Percentiles rank a stretch among this genome's conserved stretches.
phyloP scores from a whole-genome alignment of 2,329 filamentous ascomycete genomes.

The Trichoderma sp. region DNA sequence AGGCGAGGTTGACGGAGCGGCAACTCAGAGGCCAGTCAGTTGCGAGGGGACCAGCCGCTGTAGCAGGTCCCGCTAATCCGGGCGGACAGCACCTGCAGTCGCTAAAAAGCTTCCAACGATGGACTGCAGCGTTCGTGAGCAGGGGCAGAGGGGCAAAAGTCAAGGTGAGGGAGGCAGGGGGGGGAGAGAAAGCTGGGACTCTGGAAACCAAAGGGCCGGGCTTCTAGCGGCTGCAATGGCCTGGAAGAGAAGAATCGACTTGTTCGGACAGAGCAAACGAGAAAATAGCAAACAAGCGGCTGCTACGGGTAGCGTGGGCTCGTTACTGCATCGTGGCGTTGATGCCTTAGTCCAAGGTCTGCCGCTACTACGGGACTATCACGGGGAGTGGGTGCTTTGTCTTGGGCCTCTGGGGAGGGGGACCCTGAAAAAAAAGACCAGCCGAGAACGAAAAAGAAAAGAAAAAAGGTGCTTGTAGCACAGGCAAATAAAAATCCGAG shows the following conservation, averaged over 20 bases:
- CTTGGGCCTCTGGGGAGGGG: constrained; percentile 1
- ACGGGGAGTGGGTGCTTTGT: constrained; percentile 6
- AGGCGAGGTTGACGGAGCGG: constrained; percentile 15
- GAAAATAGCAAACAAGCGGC: neutral
- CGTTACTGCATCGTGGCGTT: constrained; percentile 8
- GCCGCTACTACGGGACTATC: neutral
- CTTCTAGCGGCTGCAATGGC: constrained; percentile 3
- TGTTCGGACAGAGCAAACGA: neutral
- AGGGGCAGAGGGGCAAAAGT: neutral
- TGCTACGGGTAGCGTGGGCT: constrained; percentile 16
- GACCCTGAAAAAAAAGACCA: constrained; percentile 12
- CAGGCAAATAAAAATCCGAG: neutral
- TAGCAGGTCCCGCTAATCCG: constrained; percentile 18
- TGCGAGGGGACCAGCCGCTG: constrained; percentile 10
- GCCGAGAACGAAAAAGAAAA: constrained; percentile 3
- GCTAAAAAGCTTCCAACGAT: constrained; percentile 4
- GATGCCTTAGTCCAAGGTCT: constrained; percentile 22
- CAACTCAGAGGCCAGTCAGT: neutral
- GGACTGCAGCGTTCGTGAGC: neutral
- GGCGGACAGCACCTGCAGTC: neutral
- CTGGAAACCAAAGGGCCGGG: constrained; percentile 2
- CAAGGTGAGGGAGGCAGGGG: neutral
- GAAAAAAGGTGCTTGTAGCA: neutral
- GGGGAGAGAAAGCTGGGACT: neutral
- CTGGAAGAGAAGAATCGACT: neutral